Base-by-base conservation (phyloP, 805 yeast genomes). In the Teunomyces panamensis region DNA sequence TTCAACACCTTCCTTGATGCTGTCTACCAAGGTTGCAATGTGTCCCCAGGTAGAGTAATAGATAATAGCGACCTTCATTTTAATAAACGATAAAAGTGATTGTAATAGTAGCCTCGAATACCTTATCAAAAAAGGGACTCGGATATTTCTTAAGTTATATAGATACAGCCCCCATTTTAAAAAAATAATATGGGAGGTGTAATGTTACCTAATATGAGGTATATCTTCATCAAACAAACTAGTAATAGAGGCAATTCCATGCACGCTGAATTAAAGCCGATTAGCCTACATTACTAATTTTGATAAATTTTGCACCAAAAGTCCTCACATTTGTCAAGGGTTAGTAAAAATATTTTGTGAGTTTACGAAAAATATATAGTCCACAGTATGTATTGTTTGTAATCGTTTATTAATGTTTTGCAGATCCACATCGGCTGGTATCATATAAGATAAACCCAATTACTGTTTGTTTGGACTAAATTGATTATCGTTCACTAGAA, bases 31-130 rank as follows among this genome's bases (percentile, higher is more conserved):
- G 37, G 73, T 68, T 54, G 83, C 81, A 56, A 85, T 71, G 70
- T 89, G 96, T 51, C 90, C 90, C 73, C 87, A 89, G 56, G 85
- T 65, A 33, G 96, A 84, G 78, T 89, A 89, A 65, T 84, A 81
- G 65, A 89, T 76, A 55, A 89, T 84, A 42, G 89, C 91, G 47
- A 84, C 75, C 68, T 82, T 84, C 69, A 65, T 65, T 1, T 13
- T 4, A 30, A 20, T 20, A 20, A 20, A 20, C 24, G 24, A 20
- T 20, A 20, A 6, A 20, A 20, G 5, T 20, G 24, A 20, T 20
- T 26, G 41, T 24, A 26, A 13, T 20, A 13, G 39, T 16, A 9
- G 26, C 39, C 24, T 32, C 17, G 7, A 32, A 13, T 13, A 32
- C 4, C 14, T 32, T 5, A 32, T 32, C 34, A 9, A 32, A 32